Evolutionary conservation across 495 filamentous ascomycete genomes (phyloP).

Genomic region (Tuber melanosporum): DNA sequence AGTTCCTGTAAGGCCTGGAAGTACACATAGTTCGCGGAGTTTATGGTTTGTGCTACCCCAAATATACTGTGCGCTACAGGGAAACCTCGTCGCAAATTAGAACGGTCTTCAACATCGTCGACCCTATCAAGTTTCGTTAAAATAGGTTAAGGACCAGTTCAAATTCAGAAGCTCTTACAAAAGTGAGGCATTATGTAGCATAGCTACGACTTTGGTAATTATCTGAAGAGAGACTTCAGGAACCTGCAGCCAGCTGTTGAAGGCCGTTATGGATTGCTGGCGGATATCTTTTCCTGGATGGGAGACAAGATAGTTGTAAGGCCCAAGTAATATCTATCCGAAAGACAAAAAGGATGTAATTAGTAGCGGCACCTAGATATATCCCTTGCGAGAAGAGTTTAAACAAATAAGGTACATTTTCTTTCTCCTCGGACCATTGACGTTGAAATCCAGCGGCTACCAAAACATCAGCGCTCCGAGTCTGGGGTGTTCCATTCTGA

Average conservation of each 20-base stretch:
- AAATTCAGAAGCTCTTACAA: slow-evolving; percentile 48
- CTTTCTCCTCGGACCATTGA: slow-evolving; percentile 64
- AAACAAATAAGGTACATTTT: slow-evolving; percentile 42
- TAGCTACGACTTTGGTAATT: slow-evolving; percentile 80
- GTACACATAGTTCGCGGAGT: slow-evolving; percentile 95
- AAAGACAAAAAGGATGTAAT: background rate
- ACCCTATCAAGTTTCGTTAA: slow-evolving; percentile 49
- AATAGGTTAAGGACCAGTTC: background rate
- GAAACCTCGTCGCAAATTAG: slow-evolving; percentile 73
- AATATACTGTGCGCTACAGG: slow-evolving; percentile 94
- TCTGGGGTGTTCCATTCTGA: slow-evolving; percentile 6
- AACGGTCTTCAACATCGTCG: slow-evolving; percentile 86
- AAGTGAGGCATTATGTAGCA: slow-evolving; percentile 90
- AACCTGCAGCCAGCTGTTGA: slow-evolving; percentile 84
- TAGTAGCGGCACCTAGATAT: background rate
- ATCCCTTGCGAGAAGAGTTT: background rate
- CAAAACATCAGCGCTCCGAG: slow-evolving; percentile 26
- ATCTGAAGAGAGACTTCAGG: slow-evolving; percentile 67
- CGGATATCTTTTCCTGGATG: slow-evolving; percentile 92
- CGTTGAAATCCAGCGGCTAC: slow-evolving; percentile 37
- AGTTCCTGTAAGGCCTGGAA: slow-evolving; percentile 82
- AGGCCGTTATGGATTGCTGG: slow-evolving; percentile 75
- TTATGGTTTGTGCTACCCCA: slow-evolving; percentile 92
- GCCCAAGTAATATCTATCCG: slow-evolving; percentile 63
- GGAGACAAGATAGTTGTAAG: slow-evolving; percentile 77